These are phyloP conservation scores for Colletotrichum sojae DNA, from an alignment of 2,329 filamentous ascomycete species.

Conservation along the genomic window DNA sequence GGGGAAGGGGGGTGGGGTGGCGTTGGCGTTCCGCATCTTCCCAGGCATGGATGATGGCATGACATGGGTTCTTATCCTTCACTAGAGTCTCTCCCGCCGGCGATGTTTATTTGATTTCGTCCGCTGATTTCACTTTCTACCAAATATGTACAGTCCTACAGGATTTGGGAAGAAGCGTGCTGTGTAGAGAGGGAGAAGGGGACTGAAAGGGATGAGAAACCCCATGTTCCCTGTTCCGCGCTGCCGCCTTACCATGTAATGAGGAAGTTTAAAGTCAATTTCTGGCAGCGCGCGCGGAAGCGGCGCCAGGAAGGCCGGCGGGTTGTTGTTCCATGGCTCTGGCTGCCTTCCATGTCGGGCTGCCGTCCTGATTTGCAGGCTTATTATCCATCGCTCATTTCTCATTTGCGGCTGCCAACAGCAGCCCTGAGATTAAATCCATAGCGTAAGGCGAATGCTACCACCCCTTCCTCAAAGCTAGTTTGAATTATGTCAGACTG, in stretches of 20 bases:
- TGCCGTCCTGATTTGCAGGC: conserved; percentile 11
- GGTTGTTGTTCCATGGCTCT: conserved; percentile 16
- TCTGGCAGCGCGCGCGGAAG: too few species aligned
- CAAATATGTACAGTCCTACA: not conserved
- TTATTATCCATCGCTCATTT: conserved; percentile 7
- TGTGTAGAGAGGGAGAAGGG: not conserved
- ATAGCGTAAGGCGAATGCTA: too few species aligned
- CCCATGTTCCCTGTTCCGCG: conserved; percentile 22
- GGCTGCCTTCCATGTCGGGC: not conserved
- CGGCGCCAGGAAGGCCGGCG: not conserved
- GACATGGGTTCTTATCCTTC: conserved; percentile 1
- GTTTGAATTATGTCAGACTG: conserved; percentile 26
- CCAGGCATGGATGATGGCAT: conserved; percentile 11
- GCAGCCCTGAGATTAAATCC: too few species aligned
- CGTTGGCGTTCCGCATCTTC: conserved; percentile 17
- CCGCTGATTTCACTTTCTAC: not conserved
- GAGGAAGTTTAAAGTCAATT: too few species aligned
- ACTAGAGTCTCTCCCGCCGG: not conserved
- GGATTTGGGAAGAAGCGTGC: not conserved
- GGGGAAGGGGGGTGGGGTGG: not conserved
- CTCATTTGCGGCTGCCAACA: conserved; percentile 6
- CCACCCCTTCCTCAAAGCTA: not conserved
- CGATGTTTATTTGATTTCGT: not conserved
- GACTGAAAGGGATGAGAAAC: not conserved
- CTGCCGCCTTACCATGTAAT: not conserved